Conservation (phyloP, 1,284 basidiomycete species). For the Ustilago shanxiensis region DNA sequence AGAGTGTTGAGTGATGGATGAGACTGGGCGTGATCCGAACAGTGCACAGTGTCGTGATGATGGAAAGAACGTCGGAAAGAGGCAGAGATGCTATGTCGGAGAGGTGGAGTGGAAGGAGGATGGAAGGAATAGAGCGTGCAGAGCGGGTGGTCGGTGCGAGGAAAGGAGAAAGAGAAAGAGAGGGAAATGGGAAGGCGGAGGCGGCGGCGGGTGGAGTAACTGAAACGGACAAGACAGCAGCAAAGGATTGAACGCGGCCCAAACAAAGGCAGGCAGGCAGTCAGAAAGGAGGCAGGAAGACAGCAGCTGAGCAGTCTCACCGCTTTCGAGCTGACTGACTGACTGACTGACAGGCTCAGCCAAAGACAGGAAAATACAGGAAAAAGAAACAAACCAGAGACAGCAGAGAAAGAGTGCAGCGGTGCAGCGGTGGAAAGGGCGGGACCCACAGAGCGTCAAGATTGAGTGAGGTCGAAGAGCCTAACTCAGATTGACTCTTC, state of each 20-base stretch:
- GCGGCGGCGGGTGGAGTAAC: neutral
- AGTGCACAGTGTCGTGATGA: too few species aligned
- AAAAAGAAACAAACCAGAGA: too few species aligned
- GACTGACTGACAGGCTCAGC: neutral
- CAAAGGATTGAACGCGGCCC: too few species aligned
- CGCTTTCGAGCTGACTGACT: neutral
- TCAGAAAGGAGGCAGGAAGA: neutral
- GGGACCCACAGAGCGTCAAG: neutral
- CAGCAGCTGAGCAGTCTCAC: neutral
- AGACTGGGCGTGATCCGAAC: too few species aligned
- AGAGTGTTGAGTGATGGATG: too few species aligned
- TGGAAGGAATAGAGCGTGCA: slow-evolving; percentile 10
- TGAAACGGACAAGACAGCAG: neutral
- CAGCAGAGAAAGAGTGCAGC: neutral
- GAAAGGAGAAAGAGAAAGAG: neutral
- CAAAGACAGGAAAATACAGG: neutral
- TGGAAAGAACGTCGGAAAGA: too few species aligned
- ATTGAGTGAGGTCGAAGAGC: neutral
- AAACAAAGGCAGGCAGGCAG: neutral
- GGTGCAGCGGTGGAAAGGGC: neutral
- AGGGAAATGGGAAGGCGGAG: neutral
- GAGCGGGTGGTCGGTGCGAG: slow-evolving; percentile 47
- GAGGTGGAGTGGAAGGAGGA: slow-evolving; percentile 1
- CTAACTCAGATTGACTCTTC: neutral
- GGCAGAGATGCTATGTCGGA: slow-evolving; percentile 2